These are phyloP conservation scores for Gnetum montanum DNA, from an alignment of 75 land plant genomes.

Conservation along the genomic window DNA sequence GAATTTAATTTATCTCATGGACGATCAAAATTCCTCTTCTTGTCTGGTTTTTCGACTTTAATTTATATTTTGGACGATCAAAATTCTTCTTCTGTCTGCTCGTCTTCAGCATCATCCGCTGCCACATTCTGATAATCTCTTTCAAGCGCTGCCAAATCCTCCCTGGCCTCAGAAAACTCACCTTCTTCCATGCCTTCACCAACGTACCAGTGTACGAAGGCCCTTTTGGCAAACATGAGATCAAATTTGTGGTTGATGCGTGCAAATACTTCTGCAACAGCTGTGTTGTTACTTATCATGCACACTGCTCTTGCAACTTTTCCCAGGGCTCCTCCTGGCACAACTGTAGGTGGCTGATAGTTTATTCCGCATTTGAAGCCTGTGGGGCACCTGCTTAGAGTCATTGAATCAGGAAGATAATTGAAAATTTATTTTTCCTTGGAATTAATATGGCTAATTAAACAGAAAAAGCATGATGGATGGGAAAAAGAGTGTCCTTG, in stretches of 20 bases:
- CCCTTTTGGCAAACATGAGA: constrained; percentile 52
- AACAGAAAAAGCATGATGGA: no score
- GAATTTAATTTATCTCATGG: no score
- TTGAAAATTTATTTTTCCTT: no score
- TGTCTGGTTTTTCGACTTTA: no score
- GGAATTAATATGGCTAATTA: no score
- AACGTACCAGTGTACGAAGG: constrained; percentile 65
- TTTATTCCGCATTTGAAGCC: constrained; percentile 70
- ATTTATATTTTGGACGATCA: no score
- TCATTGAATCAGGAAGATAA: background rate
- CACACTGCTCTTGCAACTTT: constrained; percentile 75
- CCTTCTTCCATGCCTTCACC: constrained; percentile 59
- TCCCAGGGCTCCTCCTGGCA: constrained; percentile 70
- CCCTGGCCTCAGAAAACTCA: constrained; percentile 42
- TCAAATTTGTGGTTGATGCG: constrained; percentile 73
- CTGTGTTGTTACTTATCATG: constrained; percentile 74
- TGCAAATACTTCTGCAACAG: constrained; percentile 63
- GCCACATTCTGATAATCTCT: constrained; percentile 50
- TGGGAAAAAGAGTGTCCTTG: no score
- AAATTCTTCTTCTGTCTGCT: constrained; percentile 26
- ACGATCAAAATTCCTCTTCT: no score
- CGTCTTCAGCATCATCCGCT: constrained; percentile 42
- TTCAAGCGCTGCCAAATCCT: constrained; percentile 46
- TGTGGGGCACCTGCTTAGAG: constrained; percentile 35
- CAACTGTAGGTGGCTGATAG: constrained; percentile 71